Evolutionary conservation across 495 filamentous ascomycete genomes (phyloP).

Genomic region (Annulohypoxylon stygium): DNA sequence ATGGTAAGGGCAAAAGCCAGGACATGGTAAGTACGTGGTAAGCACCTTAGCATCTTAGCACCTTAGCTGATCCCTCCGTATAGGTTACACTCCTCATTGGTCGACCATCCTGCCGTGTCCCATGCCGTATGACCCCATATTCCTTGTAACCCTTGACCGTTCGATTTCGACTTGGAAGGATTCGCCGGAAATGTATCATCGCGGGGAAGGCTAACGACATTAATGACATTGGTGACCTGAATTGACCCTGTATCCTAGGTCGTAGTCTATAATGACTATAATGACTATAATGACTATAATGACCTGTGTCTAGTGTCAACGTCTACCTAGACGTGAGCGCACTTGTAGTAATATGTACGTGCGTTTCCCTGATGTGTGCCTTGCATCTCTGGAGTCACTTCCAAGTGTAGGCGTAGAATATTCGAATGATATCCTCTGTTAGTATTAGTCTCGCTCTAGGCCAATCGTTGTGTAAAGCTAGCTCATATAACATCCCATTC

Average conservation of each 20-base stretch:
- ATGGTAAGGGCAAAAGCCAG: too few relatives aligned
- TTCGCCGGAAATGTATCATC: slow-evolving; percentile 16
- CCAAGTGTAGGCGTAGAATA: not conserved
- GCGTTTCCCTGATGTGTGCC: slow-evolving; percentile 10
- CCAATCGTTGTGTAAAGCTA: not conserved
- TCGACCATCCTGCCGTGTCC: slow-evolving; percentile 32
- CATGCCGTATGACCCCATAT: slow-evolving; percentile 35
- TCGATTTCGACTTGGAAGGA: slow-evolving; percentile 25
- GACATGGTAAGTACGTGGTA: too few relatives aligned
- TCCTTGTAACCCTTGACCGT: slow-evolving; percentile 31
- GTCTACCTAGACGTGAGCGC: not conserved
- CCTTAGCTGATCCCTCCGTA: slow-evolving; percentile 25
- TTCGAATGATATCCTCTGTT: not conserved
- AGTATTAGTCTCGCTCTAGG: not conserved
- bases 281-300: too few relatives aligned
- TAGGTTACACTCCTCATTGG: slow-evolving; percentile 26
- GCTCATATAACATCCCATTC: not conserved
- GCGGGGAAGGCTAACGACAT: slow-evolving; percentile 25
- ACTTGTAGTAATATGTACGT: not conserved
- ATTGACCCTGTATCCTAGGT: slow-evolving; percentile 6
- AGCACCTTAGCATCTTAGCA: too few relatives aligned
- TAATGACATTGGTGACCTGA: slow-evolving; percentile 22
- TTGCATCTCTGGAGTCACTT: slow-evolving; percentile 12
- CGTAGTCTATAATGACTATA: not conserved
- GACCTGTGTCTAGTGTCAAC: not conserved